A percentile compares a stretch with the other conserved stretches of the same genome.
Conservation (phyloP, 208 protist species). For the Trypanosoma brucei region DNA sequence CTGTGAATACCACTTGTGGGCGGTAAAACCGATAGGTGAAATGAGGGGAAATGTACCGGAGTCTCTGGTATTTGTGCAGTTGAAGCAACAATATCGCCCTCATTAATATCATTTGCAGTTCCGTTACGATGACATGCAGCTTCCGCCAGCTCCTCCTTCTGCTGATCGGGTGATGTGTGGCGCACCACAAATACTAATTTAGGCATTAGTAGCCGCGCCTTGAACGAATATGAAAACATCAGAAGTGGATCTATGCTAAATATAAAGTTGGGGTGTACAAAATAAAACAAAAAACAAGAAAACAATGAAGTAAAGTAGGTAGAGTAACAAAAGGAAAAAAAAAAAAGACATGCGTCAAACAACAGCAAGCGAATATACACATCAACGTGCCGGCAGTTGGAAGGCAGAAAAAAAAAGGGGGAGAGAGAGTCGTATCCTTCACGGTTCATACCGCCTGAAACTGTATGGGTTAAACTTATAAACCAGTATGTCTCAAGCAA, state of each 20-base stretch:
- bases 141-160: conserved; percentile 13
- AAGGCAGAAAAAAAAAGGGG: neutral
- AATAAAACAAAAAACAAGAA: no score
- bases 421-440: no score
- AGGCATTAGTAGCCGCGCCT: conserved; percentile 5
- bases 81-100: neutral
- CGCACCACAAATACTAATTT: conserved; percentile 12
- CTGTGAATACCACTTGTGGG: conserved; percentile 41
- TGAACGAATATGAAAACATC: conserved; percentile 13
- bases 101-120: neutral
- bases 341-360: neutral
- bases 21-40: conserved; percentile 45
- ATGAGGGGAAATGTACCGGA: conserved; percentile 42
- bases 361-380: neutral
- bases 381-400: neutral
- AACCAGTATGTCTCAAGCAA: no score
- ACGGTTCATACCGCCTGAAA: no score
- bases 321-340: neutral
- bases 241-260: no score
- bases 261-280: no score
- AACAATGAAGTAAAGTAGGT: neutral
- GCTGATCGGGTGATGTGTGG: conserved; percentile 3
- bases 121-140: conserved; percentile 7
- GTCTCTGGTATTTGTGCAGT: conserved; percentile 43
- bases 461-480: no score